phyloP scores from a whole-genome alignment of 495 filamentous ascomycete species.

The Astrocystis sublimbata region DNA sequence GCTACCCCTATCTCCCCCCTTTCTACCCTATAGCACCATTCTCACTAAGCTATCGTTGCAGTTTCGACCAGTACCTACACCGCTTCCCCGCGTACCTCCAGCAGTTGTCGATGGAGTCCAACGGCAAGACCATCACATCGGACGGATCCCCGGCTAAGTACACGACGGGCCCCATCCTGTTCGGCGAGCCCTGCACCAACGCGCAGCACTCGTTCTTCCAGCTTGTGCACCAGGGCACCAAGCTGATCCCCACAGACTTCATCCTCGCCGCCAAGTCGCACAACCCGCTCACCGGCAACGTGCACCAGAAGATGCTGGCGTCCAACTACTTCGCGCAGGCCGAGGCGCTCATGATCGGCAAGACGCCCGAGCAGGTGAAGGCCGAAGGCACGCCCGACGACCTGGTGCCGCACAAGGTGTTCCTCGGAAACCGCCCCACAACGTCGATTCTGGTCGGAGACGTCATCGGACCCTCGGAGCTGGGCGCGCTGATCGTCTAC shows the following conservation, averaged over 20 bases:
- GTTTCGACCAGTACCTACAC: constrained; percentile 98
- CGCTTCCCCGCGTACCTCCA: constrained; percentile 99
- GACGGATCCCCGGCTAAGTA: constrained; percentile 91
- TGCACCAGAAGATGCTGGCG: constrained; percentile 98
- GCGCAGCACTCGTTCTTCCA: constrained; percentile 99
- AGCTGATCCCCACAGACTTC: constrained; percentile 98
- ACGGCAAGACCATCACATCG: constrained; percentile 96
- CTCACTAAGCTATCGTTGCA: constrained; percentile 30
- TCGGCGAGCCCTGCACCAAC: constrained; percentile 98
- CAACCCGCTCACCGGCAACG: constrained; percentile 88
- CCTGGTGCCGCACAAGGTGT: constrained; percentile 96
- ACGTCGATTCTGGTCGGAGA: constrained; percentile 86
- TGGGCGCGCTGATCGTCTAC: constrained; percentile 95
- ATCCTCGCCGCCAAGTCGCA: constrained; percentile 93
- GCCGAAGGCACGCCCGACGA: constrained; percentile 82
- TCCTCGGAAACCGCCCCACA: constrained; percentile 95
- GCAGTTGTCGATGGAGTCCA: constrained; percentile 99
- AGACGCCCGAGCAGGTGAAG: constrained; percentile 86
- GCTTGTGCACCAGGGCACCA: constrained; percentile 97
- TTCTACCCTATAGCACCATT: constrained; percentile 1
- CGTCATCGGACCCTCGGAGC: constrained; percentile 89
- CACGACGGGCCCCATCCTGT: constrained; percentile 89
- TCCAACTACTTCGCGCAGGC: constrained; percentile 98
- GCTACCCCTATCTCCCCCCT: neutral
- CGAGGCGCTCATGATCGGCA: constrained; percentile 98